Percentiles rank a stretch among this genome's conserved stretches.
Evolutionary conservation across 2,329 filamentous ascomycete genomes (phyloP).

Genomic region (Emericellopsis cladophorae): DNA sequence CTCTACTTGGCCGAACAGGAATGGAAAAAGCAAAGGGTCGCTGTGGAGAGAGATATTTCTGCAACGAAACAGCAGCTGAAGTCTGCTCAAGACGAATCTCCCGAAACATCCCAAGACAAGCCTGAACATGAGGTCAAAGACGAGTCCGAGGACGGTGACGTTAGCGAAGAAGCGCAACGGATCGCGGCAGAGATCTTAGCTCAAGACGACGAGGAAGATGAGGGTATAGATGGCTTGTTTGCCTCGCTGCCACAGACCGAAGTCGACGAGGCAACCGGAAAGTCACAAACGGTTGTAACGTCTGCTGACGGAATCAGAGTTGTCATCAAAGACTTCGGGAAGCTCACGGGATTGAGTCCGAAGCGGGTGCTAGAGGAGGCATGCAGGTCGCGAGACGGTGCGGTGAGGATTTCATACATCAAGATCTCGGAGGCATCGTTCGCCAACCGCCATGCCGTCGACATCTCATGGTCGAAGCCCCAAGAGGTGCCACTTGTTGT

Average conservation of each 20-base stretch:
- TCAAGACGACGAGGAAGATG: conserved; percentile 36
- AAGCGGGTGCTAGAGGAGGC: conserved; percentile 71
- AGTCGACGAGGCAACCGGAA: conserved; percentile 44
- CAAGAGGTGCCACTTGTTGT: conserved; percentile 35
- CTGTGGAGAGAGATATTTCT: conserved; percentile 49
- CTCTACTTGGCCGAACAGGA: conserved; percentile 47
- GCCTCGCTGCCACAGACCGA: conserved; percentile 48
- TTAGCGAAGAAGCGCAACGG: conserved; percentile 42
- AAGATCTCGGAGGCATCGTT: conserved; percentile 62
- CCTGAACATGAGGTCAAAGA: conserved; percentile 7
- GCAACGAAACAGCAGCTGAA: conserved; percentile 26
- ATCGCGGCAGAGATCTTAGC: conserved; percentile 47
- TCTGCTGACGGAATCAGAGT: conserved; percentile 40
- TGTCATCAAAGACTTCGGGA: conserved; percentile 71
- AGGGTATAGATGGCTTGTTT: conserved; percentile 39
- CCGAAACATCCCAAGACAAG: conserved; percentile 1
- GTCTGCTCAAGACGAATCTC: conserved; percentile 11
- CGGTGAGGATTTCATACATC: conserved; percentile 53
- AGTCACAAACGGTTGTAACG: conserved; percentile 42
- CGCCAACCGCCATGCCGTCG: conserved; percentile 62
- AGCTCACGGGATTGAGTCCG: conserved; percentile 65
- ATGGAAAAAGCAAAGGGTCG: conserved; percentile 48
- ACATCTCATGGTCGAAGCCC: conserved; percentile 66
- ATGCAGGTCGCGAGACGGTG: conserved; percentile 69
- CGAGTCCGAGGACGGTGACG: conserved; percentile 24